A percentile compares a stretch with the other conserved stretches of the same genome.
phyloP scores from a whole-genome alignment of 306 rosid species.

The Citrullus mucosospermus region DNA sequence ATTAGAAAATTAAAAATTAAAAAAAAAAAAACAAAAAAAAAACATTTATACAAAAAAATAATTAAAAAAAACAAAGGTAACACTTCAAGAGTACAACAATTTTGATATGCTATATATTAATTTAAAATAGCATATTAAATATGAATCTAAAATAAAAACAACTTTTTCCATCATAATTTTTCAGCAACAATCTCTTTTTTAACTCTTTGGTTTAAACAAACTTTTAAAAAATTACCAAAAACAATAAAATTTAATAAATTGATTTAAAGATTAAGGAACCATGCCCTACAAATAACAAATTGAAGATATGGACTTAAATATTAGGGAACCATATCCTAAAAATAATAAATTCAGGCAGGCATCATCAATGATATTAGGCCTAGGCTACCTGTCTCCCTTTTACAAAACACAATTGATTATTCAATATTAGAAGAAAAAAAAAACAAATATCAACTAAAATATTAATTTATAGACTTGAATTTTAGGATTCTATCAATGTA shows the following conservation, averaged over 20 bases:
- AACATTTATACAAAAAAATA: no score
- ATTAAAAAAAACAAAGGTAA: no score
- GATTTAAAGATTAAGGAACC: background rate
- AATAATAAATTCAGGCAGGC: background rate
- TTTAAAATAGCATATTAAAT: background rate
- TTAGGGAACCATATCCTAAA: background rate
- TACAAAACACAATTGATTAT: background rate
- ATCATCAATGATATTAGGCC: background rate
- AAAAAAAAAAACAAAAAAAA: no score
- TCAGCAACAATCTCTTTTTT: background rate
- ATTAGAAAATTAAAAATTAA: no score
- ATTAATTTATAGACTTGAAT: no score
- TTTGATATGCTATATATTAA: background rate
- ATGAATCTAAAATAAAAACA: background rate
- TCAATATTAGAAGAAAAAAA: background rate
- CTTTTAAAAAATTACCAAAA: background rate
- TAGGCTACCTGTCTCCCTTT: background rate
- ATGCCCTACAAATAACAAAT: background rate
- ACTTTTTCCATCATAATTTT: background rate
- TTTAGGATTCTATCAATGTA: no score
- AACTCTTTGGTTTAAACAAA: background rate
- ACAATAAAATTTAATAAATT: background rate
- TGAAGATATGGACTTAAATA: background rate
- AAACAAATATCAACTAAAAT: no score
- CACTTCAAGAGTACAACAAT: background rate